phyloP scores from a whole-genome alignment of 2,329 filamentous ascomycete genomes.

The Trichoderma koningiopsis region DNA sequence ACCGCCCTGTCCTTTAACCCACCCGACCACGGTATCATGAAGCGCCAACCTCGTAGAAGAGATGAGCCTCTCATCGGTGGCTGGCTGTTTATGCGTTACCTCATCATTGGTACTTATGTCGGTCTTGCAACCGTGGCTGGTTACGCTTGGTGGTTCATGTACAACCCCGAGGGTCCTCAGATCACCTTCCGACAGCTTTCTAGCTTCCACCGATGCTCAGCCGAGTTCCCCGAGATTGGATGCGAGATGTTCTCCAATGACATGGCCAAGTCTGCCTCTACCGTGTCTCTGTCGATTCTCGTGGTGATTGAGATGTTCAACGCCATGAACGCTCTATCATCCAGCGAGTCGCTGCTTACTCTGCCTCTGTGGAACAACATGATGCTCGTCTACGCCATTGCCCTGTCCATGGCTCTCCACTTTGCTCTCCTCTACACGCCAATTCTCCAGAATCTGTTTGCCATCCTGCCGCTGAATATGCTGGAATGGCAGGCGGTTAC shows the following conservation, averaged over 20 bases:
- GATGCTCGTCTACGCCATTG: slow-evolving; percentile 95
- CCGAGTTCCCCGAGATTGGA: slow-evolving; percentile 84
- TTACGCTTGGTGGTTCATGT: slow-evolving; percentile 99
- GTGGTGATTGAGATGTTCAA: slow-evolving; percentile 99
- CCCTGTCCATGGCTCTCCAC: slow-evolving; percentile 89
- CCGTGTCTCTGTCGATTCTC: slow-evolving; percentile 85
- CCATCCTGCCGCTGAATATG: slow-evolving; percentile 83
- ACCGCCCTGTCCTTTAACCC: slow-evolving; percentile 98
- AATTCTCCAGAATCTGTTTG: slow-evolving; percentile 84
- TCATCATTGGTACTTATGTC: slow-evolving; percentile 94
- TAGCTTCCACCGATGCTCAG: slow-evolving; percentile 90
- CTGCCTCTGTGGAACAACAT: slow-evolving; percentile 98
- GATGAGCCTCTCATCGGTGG: slow-evolving; percentile 90
- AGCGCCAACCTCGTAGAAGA: slow-evolving; percentile 82
- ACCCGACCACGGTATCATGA: slow-evolving; percentile 98
- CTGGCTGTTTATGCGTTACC: slow-evolving; percentile 97
- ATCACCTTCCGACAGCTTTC: slow-evolving; percentile 87
- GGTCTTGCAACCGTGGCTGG: slow-evolving; percentile 92
- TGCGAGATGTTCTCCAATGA: slow-evolving; percentile 90
- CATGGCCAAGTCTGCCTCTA: slow-evolving; percentile 86
- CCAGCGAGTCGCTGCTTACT: slow-evolving; percentile 89
- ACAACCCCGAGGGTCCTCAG: slow-evolving; percentile 84
- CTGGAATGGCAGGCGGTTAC: slow-evolving; percentile 92
- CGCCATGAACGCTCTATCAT: slow-evolving; percentile 96
- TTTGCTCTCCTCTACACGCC: slow-evolving; percentile 93